phyloP scores from a whole-genome alignment of 495 filamentous ascomycete species.

The Chlorociboria aeruginascens region DNA sequence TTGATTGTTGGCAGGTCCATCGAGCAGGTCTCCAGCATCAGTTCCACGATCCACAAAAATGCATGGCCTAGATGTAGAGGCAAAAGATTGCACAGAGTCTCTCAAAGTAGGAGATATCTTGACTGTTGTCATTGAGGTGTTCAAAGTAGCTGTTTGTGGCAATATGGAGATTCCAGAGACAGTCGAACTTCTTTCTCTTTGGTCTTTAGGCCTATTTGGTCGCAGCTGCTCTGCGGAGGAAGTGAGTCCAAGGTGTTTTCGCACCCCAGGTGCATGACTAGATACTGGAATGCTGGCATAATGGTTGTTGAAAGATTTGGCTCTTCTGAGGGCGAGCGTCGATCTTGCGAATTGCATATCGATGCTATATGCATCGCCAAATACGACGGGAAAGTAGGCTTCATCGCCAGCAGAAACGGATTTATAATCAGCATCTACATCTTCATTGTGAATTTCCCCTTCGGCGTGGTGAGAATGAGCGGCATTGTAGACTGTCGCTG shows the following conservation, averaged over 20 bases:
- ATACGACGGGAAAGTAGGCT: constrained; percentile 4
- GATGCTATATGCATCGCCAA: constrained; percentile 16
- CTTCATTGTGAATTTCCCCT: neutral
- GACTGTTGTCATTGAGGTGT: constrained; percentile 12
- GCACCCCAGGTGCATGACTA: neutral
- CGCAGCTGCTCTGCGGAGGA: constrained; percentile 1
- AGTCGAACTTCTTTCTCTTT: neutral
- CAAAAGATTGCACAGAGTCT: constrained; percentile 1
- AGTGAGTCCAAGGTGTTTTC: neutral
- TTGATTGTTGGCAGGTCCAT: neutral
- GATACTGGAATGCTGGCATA: neutral
- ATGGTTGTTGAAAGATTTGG: constrained; percentile 9
- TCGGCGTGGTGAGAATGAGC: neutral
- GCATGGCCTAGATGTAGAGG: neutral
- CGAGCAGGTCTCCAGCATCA: constrained; percentile 1
- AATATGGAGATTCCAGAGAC: neutral
- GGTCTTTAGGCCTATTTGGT: neutral
- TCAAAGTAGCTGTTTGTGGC: constrained; percentile 10
- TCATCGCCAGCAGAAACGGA: constrained; percentile 1
- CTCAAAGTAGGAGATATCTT: constrained; percentile 3
- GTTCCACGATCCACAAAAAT: constrained; percentile 12
- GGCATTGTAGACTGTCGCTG: neutral
- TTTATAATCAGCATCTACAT: constrained; percentile 4
- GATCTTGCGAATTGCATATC: constrained; percentile 7
- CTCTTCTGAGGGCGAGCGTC: neutral